Base-by-base conservation (phyloP, 1,139 yeast genomes). In the Yamadazyma membranifaciens region DNA sequence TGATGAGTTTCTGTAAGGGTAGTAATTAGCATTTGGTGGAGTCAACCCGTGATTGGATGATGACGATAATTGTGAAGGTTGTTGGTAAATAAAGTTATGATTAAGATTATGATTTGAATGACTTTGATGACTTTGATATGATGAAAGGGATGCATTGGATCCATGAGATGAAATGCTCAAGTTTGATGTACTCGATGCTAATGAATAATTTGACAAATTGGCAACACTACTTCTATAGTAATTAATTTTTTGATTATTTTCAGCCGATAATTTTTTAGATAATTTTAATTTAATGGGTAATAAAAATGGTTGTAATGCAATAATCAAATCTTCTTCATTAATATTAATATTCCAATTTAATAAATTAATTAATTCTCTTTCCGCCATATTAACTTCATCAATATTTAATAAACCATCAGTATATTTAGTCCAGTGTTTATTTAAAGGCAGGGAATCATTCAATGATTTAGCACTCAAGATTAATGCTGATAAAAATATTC, bases 361-460 rank as follows among this genome's bases (percentile, higher is more conserved):
- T 50, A 88, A 80, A 37, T 77, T 79, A 41, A 91, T 78, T 50
- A 92, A 71, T 64, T 92, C 98, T 51, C 89, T 75, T 66, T 92
- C 98, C 56, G 95, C 87, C 58, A 89, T 80, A 63, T 92, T 92
- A 44, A 92, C 91, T 57, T 92, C 98, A 24, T 74, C 75, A 37
- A 86, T 67, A 20, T 81, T 61, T 50, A 92, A 75, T 43, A 92
- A 69, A 1, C 96, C 96, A 59, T 83, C 81, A 11, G 98, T 88
- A 68, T 89, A 91, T 45, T 79, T 75, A 12, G 95, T 84, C 98
- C 98, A 92, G 69, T 91, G 96, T 65, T 85, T 89, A 66, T 92
- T 92, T 62, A 91, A 77, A 38, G 98, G 98, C 13, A 94, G 83
- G 3, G 95, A 83, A 66, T 92, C 98, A 63, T 92, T 92, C 49